phyloP scores from a whole-genome alignment of 306 rosid species.

The Dryas drummondii region DNA sequence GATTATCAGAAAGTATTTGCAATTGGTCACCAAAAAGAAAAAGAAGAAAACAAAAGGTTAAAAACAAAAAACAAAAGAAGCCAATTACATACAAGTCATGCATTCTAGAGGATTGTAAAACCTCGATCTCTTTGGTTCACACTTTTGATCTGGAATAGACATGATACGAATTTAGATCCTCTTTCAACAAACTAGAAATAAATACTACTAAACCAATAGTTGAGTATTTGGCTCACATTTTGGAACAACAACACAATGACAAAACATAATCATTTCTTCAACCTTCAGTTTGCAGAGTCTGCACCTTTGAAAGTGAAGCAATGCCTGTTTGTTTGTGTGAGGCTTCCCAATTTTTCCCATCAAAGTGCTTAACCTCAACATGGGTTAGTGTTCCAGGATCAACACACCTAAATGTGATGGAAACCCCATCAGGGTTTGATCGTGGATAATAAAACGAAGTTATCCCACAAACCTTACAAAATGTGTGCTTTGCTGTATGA shows the following conservation, averaged over 20 bases:
- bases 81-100: no score
- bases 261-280: background rate
- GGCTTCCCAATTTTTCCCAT: slow-evolving; percentile 75
- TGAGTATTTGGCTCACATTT: background rate
- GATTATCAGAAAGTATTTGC: no score
- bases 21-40: no score
- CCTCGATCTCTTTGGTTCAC: no score
- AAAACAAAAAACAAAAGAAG: no score
- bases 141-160: no score
- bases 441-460: slow-evolving; percentile 84
- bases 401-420: slow-evolving; percentile 65
- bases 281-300: slow-evolving; percentile 6
- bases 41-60: no score
- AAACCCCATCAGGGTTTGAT: slow-evolving; percentile 87
- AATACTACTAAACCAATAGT: no score
- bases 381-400: slow-evolving; percentile 70
- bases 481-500: slow-evolving; percentile 81
- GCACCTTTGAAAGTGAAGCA: slow-evolving; percentile 50
- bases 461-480: slow-evolving; percentile 82
- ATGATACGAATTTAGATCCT: no score
- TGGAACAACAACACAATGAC: background rate
- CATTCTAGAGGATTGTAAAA: no score
- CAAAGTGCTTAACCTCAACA: slow-evolving; percentile 53
- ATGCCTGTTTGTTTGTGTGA: slow-evolving; percentile 30
- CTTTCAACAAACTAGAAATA: no score